Conservation (phyloP, 2,329 filamentous ascomycete species). For the Macrophomina tecta region DNA sequence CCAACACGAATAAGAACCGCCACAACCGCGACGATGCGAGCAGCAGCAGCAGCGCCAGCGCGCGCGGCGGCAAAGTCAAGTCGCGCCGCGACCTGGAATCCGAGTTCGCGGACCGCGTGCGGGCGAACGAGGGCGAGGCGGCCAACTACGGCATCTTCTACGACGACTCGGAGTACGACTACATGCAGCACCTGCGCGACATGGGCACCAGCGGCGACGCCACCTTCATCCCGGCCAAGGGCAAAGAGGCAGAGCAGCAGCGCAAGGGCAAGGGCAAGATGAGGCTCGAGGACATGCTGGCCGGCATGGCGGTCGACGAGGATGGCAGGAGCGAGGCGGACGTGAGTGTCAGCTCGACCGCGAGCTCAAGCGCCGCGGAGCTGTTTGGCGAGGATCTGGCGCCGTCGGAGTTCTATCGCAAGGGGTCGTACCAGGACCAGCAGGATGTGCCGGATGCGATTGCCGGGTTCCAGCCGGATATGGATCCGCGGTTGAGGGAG, state of each 20-base stretch:
- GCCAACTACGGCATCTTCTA: constrained; percentile 92
- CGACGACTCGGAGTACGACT: constrained; percentile 96
- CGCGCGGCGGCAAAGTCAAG: constrained; percentile 58
- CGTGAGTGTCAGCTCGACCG: constrained; percentile 51
- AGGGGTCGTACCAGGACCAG: constrained; percentile 85
- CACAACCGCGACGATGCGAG: constrained; percentile 31
- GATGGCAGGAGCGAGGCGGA: constrained; percentile 49
- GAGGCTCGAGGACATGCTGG: constrained; percentile 81
- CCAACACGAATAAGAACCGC: constrained; percentile 35
- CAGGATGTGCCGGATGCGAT: constrained; percentile 92
- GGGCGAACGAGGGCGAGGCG: constrained; percentile 93
- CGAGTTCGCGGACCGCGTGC: constrained; percentile 71
- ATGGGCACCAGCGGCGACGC: constrained; percentile 69
- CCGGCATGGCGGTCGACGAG: constrained; percentile 51
- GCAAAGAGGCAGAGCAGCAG: constrained; percentile 62
- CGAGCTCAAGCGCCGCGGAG: constrained; percentile 47
- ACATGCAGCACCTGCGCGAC: constrained; percentile 98
- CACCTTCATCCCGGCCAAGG: constrained; percentile 78
- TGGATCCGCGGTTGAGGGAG: constrained; percentile 92
- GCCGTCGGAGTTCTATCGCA: constrained; percentile 78
- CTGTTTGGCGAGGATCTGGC: constrained; percentile 76
- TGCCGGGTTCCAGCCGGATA: constrained; percentile 93
- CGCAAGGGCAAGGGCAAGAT: constrained; percentile 73
- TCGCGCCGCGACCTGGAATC: constrained; percentile 77
- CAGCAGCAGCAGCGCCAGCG: constrained; percentile 31